phyloP scores from a whole-genome alignment of 345 rosid species.

The Dipteronia sinensis region DNA sequence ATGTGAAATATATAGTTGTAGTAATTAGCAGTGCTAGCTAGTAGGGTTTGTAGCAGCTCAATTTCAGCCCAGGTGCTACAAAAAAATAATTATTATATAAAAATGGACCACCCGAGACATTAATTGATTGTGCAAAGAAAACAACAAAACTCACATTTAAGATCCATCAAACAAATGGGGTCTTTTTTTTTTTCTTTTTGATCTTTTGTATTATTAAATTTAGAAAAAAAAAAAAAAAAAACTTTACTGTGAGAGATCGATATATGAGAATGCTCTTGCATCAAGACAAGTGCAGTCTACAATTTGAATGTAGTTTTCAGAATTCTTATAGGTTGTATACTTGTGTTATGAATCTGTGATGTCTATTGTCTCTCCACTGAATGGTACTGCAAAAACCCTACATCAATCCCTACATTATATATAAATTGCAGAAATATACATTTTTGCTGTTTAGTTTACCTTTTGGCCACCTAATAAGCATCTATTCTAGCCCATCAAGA shows the following conservation, averaged over 20 bases:
- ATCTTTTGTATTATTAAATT: background rate
- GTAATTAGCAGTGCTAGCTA: background rate
- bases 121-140: conserved; percentile 10
- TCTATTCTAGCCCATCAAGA: conserved; percentile 17
- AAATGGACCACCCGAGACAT: conserved; percentile 20
- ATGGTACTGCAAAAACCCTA: background rate
- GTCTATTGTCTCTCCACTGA: background rate
- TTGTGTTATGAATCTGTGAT: background rate
- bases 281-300: conserved; percentile 15
- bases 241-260: background rate
- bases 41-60: conserved; percentile 15
- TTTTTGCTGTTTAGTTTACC: no score
- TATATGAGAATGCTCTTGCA: conserved; percentile 15
- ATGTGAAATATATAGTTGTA: background rate
- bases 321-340: background rate
- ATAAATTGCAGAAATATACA: background rate
- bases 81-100: background rate
- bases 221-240: no score
- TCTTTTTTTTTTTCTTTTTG: background rate
- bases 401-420: background rate
- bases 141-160: conserved; percentile 9
- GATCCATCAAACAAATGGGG: conserved; percentile 2
- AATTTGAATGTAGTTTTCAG: conserved; percentile 17
- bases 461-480: conserved; percentile 8
- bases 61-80: conserved; percentile 18